A percentile compares a stretch with the other conserved stretches of the same genome.
Evolutionary conservation across 2,329 filamentous ascomycete genomes (phyloP).

Genomic region (Colletotrichum sp.): DNA sequence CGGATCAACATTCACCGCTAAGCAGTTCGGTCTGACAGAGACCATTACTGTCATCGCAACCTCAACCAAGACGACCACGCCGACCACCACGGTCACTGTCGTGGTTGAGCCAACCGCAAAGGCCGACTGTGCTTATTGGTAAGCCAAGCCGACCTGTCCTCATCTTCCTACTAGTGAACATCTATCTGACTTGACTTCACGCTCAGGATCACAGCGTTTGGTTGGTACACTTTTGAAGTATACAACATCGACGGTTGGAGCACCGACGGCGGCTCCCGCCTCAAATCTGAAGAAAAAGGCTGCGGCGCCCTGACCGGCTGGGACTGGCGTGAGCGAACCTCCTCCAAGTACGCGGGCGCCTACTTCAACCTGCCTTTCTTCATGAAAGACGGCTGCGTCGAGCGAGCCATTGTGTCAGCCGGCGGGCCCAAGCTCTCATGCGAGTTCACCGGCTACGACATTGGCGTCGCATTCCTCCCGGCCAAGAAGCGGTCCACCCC

Average conservation of each 20-base stretch:
- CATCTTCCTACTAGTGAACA: fast-evolving
- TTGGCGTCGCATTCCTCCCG: neutral
- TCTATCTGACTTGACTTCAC: too few relatives aligned
- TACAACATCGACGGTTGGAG: too few relatives aligned
- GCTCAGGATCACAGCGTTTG: too few relatives aligned
- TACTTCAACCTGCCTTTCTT: neutral
- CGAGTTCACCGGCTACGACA: neutral
- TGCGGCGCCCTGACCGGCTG: too few relatives aligned
- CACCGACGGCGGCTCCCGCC: too few relatives aligned
- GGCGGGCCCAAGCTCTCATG: neutral
- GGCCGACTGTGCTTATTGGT: too few relatives aligned
- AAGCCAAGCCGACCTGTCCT: fast-evolving
- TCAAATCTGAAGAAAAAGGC: too few relatives aligned
- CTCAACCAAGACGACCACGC: neutral
- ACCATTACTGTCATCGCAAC: neutral
- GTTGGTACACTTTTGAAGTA: too few relatives aligned
- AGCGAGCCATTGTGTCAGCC: neutral
- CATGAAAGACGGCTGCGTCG: neutral
- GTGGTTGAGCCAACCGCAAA: neutral
- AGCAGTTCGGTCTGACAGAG: neutral
- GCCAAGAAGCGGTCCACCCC: neutral
- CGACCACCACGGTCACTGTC: neutral
- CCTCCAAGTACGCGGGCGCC: neutral
- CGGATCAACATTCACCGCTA: neutral
- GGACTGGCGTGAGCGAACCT: too few relatives aligned